These are phyloP conservation scores for Hibiscus syriacus DNA, from an alignment of 345 rosid genomes.

Conservation along the genomic window DNA sequence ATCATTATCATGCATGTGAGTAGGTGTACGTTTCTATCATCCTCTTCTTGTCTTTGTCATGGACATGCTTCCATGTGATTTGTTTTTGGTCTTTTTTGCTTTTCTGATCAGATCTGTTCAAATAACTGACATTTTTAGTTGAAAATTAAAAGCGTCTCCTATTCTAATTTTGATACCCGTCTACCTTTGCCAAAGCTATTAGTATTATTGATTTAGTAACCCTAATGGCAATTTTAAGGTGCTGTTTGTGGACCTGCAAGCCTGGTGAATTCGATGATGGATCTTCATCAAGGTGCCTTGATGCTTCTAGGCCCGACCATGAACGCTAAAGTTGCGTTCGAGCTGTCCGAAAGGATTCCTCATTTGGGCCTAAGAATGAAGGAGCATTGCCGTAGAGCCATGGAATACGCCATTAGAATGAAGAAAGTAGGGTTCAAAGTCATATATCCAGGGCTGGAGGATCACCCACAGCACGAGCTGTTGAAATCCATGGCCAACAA, in stretches of 20 bases:
- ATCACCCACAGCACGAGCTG: constrained; percentile 71
- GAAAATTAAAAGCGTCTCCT: background rate
- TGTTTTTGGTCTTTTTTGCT: background rate
- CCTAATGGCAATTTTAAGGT: constrained; percentile 28
- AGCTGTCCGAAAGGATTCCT: constrained; percentile 77
- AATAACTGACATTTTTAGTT: background rate
- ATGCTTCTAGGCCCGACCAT: constrained; percentile 96
- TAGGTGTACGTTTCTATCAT: background rate
- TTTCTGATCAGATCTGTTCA: background rate
- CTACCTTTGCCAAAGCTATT: background rate
- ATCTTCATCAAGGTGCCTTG: constrained; percentile 73
- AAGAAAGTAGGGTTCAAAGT: constrained; percentile 68
- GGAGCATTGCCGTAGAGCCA: constrained; percentile 74
- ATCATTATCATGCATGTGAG: background rate
- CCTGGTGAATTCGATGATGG: constrained; percentile 94
- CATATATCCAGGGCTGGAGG: constrained; percentile 76
- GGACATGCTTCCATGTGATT: background rate
- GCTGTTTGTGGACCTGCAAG: constrained; percentile 83
- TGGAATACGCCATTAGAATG: constrained; percentile 60
- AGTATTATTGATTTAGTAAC: background rate
- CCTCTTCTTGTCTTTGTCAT: background rate
- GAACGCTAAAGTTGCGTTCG: constrained; percentile 92
- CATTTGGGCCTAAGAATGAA: constrained; percentile 77
- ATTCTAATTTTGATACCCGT: background rate
- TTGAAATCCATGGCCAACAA: constrained; percentile 51